Evolutionary conservation across 164 flowering plant genomes (phyloP).

Genomic region (Stephania yunnanensis): DNA sequence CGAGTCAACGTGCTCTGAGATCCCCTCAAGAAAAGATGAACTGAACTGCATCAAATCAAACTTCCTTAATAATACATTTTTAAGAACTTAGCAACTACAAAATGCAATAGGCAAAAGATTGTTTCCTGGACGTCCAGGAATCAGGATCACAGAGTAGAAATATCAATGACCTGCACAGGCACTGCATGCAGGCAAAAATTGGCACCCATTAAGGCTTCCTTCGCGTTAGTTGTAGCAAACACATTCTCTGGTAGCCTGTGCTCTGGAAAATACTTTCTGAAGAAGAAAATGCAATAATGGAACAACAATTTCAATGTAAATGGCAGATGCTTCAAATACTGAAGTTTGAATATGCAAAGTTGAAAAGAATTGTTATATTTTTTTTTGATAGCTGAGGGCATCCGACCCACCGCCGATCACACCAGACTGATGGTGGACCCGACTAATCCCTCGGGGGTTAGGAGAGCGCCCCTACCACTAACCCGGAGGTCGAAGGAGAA

Average conservation of each 20-base stretch:
- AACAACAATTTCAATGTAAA: background rate
- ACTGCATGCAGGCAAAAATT: slow-evolving; percentile 96
- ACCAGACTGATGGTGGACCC: too few species aligned
- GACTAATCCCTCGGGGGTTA: too few species aligned
- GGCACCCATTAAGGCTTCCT: slow-evolving; percentile 63
- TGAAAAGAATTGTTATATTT: too few species aligned
- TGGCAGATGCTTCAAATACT: background rate
- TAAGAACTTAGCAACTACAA: background rate
- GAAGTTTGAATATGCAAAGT: background rate
- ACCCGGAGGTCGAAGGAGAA: too few species aligned
- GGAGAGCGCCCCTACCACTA: too few species aligned
- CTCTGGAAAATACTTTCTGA: slow-evolving; percentile 80
- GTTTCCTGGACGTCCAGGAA: background rate
- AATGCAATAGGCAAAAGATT: background rate
- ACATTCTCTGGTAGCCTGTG: slow-evolving; percentile 83
- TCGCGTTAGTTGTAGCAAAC: slow-evolving; percentile 79
- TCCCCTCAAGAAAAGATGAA: slow-evolving; percentile 73
- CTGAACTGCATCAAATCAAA: slow-evolving; percentile 70
- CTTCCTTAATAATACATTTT: slow-evolving; percentile 4
- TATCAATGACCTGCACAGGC: slow-evolving; percentile 75
- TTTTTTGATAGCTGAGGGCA: too few species aligned
- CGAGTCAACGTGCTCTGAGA: slow-evolving; percentile 76
- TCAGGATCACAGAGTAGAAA: background rate
- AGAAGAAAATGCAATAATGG: background rate
- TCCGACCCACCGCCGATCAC: too few species aligned